phyloP scores from a whole-genome alignment of 495 filamentous ascomycete species.

The Hypoxylon rickii region DNA sequence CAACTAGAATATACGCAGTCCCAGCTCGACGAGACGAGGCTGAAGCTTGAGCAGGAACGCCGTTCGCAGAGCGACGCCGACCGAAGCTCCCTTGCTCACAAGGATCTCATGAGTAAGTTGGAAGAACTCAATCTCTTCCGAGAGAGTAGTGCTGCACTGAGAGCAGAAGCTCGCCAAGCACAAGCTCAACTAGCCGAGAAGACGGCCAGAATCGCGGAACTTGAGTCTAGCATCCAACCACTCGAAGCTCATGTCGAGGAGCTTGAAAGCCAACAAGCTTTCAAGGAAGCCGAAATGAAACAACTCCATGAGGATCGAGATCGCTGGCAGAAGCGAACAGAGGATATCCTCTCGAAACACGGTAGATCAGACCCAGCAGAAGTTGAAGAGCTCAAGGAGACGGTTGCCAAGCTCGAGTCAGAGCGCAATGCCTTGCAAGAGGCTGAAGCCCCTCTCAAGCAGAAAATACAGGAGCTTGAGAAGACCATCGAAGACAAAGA shows the following conservation, averaged over 20 bases:
- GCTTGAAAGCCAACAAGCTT: constrained; percentile 76
- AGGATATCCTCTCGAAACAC: constrained; percentile 94
- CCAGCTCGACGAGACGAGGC: constrained; percentile 81
- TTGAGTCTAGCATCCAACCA: constrained; percentile 78
- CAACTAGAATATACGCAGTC: constrained; percentile 84
- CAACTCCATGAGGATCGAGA: constrained; percentile 86
- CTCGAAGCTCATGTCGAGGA: constrained; percentile 77
- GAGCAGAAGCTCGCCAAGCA: constrained; percentile 80
- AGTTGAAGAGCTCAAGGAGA: constrained; percentile 79
- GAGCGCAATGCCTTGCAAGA: constrained; percentile 72
- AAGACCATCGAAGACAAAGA: constrained; percentile 50
- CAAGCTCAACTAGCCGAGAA: constrained; percentile 76
- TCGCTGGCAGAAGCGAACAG: constrained; percentile 87
- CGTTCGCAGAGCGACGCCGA: constrained; percentile 73
- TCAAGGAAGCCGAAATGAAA: constrained; percentile 82
- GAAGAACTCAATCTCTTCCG: constrained; percentile 94
- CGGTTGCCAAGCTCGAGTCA: constrained; percentile 61
- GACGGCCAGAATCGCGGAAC: constrained; percentile 70
- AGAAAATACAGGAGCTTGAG: constrained; percentile 55
- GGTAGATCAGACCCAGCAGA: constrained; percentile 93
- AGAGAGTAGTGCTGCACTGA: constrained; percentile 86
- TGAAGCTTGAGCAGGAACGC: constrained; percentile 88
- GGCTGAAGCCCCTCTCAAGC: constrained; percentile 62
- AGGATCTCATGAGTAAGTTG: constrained; percentile 88
- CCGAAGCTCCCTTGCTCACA: constrained; percentile 72